A percentile compares a stretch with the other conserved stretches of the same genome.
Evolutionary conservation across 1,284 basidiomycete species (phyloP).

Genomic region (Sanghuangporus weigelae): DNA sequence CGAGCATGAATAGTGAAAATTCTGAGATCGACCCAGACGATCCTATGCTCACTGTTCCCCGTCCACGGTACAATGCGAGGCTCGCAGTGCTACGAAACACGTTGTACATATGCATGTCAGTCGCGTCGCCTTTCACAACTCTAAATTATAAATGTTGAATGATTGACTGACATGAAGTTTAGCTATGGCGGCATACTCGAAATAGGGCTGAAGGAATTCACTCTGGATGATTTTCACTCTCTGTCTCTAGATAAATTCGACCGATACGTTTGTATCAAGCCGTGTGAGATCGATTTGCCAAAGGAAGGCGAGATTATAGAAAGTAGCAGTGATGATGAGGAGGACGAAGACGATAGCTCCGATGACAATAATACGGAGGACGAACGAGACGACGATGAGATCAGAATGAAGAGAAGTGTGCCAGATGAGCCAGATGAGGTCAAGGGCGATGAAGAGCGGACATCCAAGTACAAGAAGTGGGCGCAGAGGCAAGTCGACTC

Average conservation of each 20-base stretch:
- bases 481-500: neutral
- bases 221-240: slow-evolving; percentile 78
- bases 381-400: slow-evolving; percentile 29
- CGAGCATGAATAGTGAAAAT: slow-evolving; percentile 13
- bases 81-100: slow-evolving; percentile 83
- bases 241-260: slow-evolving; percentile 81
- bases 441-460: neutral
- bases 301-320: slow-evolving; percentile 49
- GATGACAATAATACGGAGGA: slow-evolving; percentile 34
- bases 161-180: neutral
- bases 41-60: slow-evolving; percentile 63
- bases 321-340: slow-evolving; percentile 55
- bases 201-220: slow-evolving; percentile 75
- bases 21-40: slow-evolving; percentile 59
- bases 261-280: slow-evolving; percentile 64
- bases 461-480: slow-evolving; percentile 17
- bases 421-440: slow-evolving; percentile 13
- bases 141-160: neutral
- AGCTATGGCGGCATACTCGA: slow-evolving; percentile 90
- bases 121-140: neutral
- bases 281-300: slow-evolving; percentile 56
- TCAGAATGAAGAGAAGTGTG: slow-evolving; percentile 27
- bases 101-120: slow-evolving; percentile 80
- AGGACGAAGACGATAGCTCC: slow-evolving; percentile 42
- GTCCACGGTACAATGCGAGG: slow-evolving; percentile 90